Evolutionary conservation across 768 basidiomycete species (phyloP), one percentile per base, ranked within the genome.

Genomic region (Tephrocybe rancida): DNA sequence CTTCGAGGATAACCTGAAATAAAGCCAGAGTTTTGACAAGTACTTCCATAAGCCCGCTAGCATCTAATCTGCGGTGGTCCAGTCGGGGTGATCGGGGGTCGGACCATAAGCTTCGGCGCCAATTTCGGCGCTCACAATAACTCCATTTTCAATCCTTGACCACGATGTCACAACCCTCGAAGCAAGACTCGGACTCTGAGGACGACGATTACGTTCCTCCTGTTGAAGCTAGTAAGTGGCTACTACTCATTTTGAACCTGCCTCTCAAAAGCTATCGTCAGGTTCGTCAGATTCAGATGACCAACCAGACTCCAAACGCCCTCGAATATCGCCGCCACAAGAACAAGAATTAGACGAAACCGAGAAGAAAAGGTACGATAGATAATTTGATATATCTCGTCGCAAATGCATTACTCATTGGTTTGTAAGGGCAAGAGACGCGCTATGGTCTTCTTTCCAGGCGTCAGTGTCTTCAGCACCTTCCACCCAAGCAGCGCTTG

Each of bases 151-250:
- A 5, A 30, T 6, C 5, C 13, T 30, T 30, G 13, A 30, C 29
- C 41, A 55, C 37, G 30, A 59, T 62, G 52, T 53, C 56, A 22
- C 45, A 38, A 26, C 39, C 39, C 7, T 44, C 27, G 35, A 18
- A 30, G 18, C 32, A 39, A 26, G 64, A 76, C 51, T 81, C 82
- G 3, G 87, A 87, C 61, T 85, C 84, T 21, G 87, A 87, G 61
- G 81, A 86, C 55, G 86, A 87, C 59, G 89, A 91, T 66, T 90
- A 87, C 50, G 73, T 84, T 16, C 89, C 87, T 18, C 72, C 75
- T 19, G 70, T 61, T 22, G 71, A 78, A n/a, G 70, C 70, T 57
- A 73, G 71, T 80, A 56, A 8, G 35, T 21, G 5, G n/a, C 22
- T 9, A 41, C 2, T 4, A 29, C 6, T 25, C 10, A 30, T n/a